Conservation (phyloP, 345 rosid genomes). For the Citrus maxima region DNA sequence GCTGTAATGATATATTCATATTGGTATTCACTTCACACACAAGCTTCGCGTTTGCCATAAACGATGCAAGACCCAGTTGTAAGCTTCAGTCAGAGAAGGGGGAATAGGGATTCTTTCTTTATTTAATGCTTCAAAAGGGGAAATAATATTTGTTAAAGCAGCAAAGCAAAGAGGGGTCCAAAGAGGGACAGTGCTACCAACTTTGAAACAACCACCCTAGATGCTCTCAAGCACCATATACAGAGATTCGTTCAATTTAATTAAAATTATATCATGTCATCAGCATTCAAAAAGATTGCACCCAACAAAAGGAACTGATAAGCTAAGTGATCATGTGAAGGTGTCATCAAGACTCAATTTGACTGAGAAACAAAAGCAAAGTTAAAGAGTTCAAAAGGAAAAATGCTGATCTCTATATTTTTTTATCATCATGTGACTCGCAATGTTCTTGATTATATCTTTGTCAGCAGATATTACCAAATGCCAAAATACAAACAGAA, state of each 20-base stretch:
- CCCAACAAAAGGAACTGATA: slow-evolving; percentile 5
- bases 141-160: not conserved
- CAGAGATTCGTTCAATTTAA: not conserved
- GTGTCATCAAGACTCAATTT: not conserved
- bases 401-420: slow-evolving; percentile 9
- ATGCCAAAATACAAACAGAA: not conserved
- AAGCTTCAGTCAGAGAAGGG: slow-evolving; percentile 2
- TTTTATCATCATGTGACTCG: slow-evolving; percentile 5
- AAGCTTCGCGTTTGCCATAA: slow-evolving; percentile 22
- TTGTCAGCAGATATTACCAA: slow-evolving; percentile 4
- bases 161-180: not conserved
- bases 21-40: slow-evolving; percentile 4
- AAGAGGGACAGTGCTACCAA: not conserved
- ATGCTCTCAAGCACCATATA: slow-evolving; percentile 21
- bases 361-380: not conserved
- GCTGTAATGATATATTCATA: slow-evolving; percentile 21
- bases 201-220: slow-evolving; percentile 16
- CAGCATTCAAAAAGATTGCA: not conserved
- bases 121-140: not conserved
- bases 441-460: slow-evolving; percentile 16
- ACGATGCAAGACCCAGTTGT: slow-evolving; percentile 18
- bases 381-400: not conserved
- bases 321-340: not conserved
- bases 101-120: not conserved
- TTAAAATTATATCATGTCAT: not conserved